These are phyloP conservation scores for Lachancea quebecensis DNA, from an alignment of 805 yeast genomes.

Conservation along the genomic window DNA sequence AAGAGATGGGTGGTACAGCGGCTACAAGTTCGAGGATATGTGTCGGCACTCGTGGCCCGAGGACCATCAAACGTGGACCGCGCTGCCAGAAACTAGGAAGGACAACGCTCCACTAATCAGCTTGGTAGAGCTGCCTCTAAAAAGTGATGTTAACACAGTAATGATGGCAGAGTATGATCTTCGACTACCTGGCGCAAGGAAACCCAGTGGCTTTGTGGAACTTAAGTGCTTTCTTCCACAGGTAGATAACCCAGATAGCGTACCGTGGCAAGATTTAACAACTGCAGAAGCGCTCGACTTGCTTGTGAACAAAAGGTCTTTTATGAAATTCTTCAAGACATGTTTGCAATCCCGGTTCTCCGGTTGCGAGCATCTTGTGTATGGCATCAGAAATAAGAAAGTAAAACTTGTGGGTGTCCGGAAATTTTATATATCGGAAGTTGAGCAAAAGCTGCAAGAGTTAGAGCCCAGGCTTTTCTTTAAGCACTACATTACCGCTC, in stretches of 20 bases:
- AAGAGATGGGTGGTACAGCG: conserved; percentile 6
- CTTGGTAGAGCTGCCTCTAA: background rate
- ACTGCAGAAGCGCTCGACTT: background rate
- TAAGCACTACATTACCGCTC: background rate
- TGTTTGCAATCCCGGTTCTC: conserved; percentile 4
- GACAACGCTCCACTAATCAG: background rate
- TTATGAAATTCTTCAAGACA: conserved; percentile 5
- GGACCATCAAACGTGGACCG: background rate
- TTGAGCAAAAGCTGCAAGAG: background rate
- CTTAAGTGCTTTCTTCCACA: conserved; percentile 4
- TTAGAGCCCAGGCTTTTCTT: background rate
- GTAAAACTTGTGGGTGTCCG: conserved; percentile 2
- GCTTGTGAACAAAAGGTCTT: background rate
- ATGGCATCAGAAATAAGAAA: background rate
- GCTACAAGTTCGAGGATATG: conserved; percentile 6
- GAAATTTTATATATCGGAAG: background rate
- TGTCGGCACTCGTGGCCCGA: conserved; percentile 5
- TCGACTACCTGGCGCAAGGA: background rate
- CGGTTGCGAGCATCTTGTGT: conserved; percentile 2
- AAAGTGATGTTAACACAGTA: background rate
- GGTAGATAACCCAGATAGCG: background rate
- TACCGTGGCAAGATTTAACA: conserved; percentile 1
- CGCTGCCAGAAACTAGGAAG: background rate
- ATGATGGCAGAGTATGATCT: conserved; percentile 6
- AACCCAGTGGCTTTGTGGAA: background rate